Evolutionary conservation across 352 stramenopile genomes (phyloP).

Genomic region (Globisporangium perplexum): DNA sequence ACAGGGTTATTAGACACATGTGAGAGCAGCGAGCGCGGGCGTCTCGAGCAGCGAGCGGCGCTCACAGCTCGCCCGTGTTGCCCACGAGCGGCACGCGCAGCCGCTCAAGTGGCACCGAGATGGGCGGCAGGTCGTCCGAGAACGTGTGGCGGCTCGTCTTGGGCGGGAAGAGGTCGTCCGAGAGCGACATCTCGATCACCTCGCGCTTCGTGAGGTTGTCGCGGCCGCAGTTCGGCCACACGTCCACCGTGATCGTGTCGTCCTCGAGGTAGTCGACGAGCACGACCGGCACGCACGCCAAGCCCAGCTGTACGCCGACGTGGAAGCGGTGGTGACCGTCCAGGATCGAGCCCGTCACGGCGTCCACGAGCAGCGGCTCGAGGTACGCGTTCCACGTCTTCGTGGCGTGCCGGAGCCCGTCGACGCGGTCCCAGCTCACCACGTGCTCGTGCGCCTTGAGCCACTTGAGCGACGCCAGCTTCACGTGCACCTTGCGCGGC

Average conservation of each 20-base stretch:
- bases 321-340: slow-evolving; percentile 84
- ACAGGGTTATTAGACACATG: neutral
- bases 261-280: slow-evolving; percentile 82
- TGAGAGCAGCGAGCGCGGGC: too few species aligned
- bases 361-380: slow-evolving; percentile 78
- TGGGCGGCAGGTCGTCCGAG: slow-evolving; percentile 77
- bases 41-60: neutral
- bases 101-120: slow-evolving; percentile 66
- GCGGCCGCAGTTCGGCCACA: slow-evolving; percentile 80
- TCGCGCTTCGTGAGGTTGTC: slow-evolving; percentile 79
- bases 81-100: slow-evolving; percentile 35
- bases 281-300: slow-evolving; percentile 66
- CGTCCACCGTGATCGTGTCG: slow-evolving; percentile 78
- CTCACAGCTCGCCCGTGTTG: slow-evolving; percentile 33
- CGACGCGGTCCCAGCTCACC: slow-evolving; percentile 82
- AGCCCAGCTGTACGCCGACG: slow-evolving; percentile 63
- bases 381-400: slow-evolving; percentile 77
- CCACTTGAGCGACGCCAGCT: slow-evolving; percentile 59
- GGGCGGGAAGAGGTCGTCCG: slow-evolving; percentile 73
- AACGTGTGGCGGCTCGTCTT: slow-evolving; percentile 86
- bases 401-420: slow-evolving; percentile 68
- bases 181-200: slow-evolving; percentile 82
- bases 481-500: slow-evolving; percentile 54
- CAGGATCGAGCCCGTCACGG: slow-evolving; percentile 65
- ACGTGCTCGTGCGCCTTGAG: slow-evolving; percentile 83